Conservation (phyloP, 2,329 filamentous ascomycete genomes). For the Paracamarosporium sp. region DNA sequence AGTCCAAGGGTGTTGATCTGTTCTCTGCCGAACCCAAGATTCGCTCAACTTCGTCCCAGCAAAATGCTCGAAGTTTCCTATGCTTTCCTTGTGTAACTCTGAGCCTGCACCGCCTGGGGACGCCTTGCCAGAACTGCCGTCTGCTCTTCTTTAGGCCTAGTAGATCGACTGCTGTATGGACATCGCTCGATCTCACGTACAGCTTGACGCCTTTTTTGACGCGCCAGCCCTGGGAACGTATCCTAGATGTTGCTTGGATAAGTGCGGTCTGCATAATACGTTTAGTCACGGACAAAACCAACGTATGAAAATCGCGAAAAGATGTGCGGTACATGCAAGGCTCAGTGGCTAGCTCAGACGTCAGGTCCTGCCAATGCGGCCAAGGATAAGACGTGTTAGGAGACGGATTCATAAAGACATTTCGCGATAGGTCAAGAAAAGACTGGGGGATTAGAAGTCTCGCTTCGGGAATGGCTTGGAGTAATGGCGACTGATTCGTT, state of each 20-base stretch:
- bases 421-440: constrained; percentile 38
- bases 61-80: constrained; percentile 39
- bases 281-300: constrained; percentile 72
- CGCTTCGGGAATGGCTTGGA: constrained; percentile 42
- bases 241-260: constrained; percentile 73
- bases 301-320: constrained; percentile 75
- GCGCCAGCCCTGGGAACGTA: constrained; percentile 58
- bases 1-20: constrained; percentile 34
- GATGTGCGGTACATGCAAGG: constrained; percentile 78
- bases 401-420: constrained; percentile 47
- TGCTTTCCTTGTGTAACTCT: constrained; percentile 51
- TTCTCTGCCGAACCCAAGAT: constrained; percentile 18
- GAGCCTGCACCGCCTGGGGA: constrained; percentile 60
- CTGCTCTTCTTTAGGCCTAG: constrained; percentile 58
- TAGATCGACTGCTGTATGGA: constrained; percentile 61
- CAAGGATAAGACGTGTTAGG: constrained; percentile 31
- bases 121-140: constrained; percentile 58
- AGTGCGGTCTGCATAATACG: constrained; percentile 73
- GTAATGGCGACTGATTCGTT: constrained; percentile 17
- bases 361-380: constrained; percentile 41
- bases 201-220: constrained; percentile 35
- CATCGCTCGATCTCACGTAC: constrained; percentile 56
- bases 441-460: constrained; percentile 32
- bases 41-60: constrained; percentile 50
- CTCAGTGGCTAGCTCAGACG: constrained; percentile 36